Evolutionary conservation across 441 rosid genomes (phyloP), one percentile per base, ranked within the genome.

Genomic region (Heliophila coronopifolia): DNA sequence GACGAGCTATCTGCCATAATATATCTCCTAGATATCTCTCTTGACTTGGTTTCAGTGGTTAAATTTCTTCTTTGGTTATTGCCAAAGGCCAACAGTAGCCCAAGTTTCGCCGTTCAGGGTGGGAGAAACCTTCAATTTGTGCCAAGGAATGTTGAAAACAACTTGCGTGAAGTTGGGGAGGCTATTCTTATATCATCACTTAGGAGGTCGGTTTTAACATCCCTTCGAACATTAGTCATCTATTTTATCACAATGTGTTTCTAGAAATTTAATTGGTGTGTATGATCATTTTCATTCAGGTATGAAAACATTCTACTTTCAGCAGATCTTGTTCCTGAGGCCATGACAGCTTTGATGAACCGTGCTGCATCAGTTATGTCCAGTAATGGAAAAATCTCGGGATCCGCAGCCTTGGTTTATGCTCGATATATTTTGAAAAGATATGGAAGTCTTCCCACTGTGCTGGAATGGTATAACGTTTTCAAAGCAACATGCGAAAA

Each of bases 41-140:
- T 70, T 46, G 99, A 90, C 68, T 73, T 78, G 59, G 85, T 78
- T 68, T 81, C 84, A 40, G 86, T 84, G 12, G 75, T 73, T 65
- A 90, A 80, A 61, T 83, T 94, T 60, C 73, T 90, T 58, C 75
- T 90, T 12, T 90, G 99, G 99, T 59, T 94, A 72, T 72, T 90
- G 72, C 90, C 99, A 39, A 85, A 75, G 78, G 80, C 73, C 61
- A 70, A 64, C 49, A 78, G 73, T 73, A 74, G 70, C 69, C 74
- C 77, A 35, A 78, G 58, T 68, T 63, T 84, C 48, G 58, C 94
- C 10, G 69, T 76, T 34, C 87, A 86, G 58, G 50, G 84, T 69
- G 96, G 94, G 59, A 85, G 97, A 59, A 87, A 66, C 62, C 66
- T 74, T 46, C 59, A 51, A 57, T 58, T 76, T 59, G 42, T 61